phyloP scores from a whole-genome alignment of 176 grass and related monocot species.

The Guadua angustifolia region DNA sequence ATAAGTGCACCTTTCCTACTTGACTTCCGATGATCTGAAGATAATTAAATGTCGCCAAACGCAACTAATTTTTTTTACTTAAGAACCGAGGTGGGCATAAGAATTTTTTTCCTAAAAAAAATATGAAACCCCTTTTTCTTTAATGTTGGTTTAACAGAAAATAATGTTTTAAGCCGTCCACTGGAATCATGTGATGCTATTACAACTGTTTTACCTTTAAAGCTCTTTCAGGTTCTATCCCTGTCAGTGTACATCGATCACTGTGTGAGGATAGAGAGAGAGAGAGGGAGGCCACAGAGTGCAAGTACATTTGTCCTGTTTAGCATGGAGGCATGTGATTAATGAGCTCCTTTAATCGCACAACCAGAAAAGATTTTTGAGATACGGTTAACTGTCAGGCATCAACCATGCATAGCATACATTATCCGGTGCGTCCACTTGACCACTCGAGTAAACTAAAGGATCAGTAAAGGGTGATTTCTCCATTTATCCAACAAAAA shows the following conservation, averaged over 20 bases:
- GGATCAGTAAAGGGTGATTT: slow-evolving; percentile 42
- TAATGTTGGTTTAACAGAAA: not conserved
- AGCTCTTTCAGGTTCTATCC: slow-evolving; percentile 39
- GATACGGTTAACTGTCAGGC: slow-evolving; percentile 44
- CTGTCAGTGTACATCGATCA: not conserved
- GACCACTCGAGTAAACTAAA: slow-evolving; percentile 24
- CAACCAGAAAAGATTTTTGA: not conserved
- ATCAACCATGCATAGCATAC: not conserved
- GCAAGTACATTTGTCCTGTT: slow-evolving; percentile 46
- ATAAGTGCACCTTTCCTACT: not conserved
- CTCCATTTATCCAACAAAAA: slow-evolving; percentile 50
- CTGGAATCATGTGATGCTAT: too few relatives aligned
- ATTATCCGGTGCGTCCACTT: slow-evolving; percentile 1
- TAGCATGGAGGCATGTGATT: slow-evolving; percentile 39
- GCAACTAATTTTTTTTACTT: not conserved
- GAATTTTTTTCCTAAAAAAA: not conserved
- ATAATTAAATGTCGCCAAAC: not conserved
- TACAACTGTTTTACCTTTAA: not conserved
- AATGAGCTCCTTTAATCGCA: not conserved
- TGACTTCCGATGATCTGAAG: not conserved
- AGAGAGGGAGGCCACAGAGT: not conserved
- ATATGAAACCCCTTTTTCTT: not conserved
- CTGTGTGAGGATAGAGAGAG: too few relatives aligned
- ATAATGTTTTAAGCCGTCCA: too few relatives aligned
- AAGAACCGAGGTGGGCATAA: not conserved